Evolutionary conservation across 23 red algal genomes (phyloP).

Genomic region (Chondrus crispus): DNA sequence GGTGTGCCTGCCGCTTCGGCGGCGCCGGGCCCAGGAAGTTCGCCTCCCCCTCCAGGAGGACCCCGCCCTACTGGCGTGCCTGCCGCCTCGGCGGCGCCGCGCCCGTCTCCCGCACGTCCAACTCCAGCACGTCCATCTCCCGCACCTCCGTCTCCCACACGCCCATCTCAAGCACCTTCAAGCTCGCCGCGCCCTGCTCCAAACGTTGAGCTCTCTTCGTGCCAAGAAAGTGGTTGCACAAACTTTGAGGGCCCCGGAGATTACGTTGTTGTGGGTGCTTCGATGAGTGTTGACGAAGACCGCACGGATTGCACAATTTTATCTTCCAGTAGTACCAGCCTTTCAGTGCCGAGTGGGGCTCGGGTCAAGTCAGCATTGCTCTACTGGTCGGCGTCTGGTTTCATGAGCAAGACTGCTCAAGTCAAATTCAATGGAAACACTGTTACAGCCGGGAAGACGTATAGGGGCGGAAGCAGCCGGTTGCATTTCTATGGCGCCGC

Average conservation of each 20-base stretch:
- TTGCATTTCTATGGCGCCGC: conserved; percentile 2
- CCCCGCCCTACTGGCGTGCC: too few species aligned
- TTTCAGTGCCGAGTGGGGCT: not conserved
- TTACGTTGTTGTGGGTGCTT: conserved; percentile 7
- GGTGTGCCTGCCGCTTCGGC: too few species aligned
- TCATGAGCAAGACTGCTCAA: not conserved
- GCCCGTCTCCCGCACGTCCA: too few species aligned
- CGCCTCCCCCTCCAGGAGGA: too few species aligned
- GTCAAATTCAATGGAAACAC: not conserved
- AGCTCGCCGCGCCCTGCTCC: not conserved
- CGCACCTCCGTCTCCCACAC: not conserved
- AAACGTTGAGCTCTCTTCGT: not conserved
- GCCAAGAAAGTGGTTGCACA: not conserved
- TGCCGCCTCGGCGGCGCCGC: too few species aligned
- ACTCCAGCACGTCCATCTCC: not conserved
- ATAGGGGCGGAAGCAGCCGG: not conserved
- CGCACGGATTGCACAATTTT: not conserved
- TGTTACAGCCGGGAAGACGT: not conserved
- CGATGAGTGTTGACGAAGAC: conserved; percentile 27
- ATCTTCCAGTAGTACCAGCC: not conserved
- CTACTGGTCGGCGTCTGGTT: conserved; percentile 33
- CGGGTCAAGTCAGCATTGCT: conserved; percentile 8
- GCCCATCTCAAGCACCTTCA: not conserved
- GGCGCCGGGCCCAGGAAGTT: too few species aligned
- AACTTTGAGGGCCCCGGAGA: conserved; percentile 22